Conservation (phyloP, 768 basidiomycete genomes). For the Naganishia randhawae region DNA sequence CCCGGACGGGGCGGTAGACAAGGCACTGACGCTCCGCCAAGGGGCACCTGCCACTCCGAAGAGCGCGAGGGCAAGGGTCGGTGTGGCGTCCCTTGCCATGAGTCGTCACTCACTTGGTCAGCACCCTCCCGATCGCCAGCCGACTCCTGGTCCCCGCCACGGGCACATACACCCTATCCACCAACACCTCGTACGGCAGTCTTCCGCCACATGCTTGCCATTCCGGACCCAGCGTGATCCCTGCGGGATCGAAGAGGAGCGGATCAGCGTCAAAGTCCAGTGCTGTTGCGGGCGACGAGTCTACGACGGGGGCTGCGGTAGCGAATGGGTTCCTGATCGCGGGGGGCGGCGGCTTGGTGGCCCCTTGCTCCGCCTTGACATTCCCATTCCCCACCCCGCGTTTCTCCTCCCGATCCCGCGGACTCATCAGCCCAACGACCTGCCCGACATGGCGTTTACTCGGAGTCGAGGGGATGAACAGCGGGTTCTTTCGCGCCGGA, state of each 20-base stretch:
- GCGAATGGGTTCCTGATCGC: neutral
- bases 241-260: slow-evolving; percentile 40
- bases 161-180: slow-evolving; percentile 46
- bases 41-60: too few relatives aligned
- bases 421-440: slow-evolving; percentile 4
- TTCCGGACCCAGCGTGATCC: slow-evolving; percentile 31
- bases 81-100: too few relatives aligned
- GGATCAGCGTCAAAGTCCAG: slow-evolving; percentile 46
- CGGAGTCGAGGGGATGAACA: slow-evolving; percentile 11
- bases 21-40: too few relatives aligned
- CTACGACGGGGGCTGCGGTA: neutral
- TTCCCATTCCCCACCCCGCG: neutral
- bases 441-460: neutral
- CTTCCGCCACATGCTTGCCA: slow-evolving; percentile 42
- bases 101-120: slow-evolving; percentile 50
- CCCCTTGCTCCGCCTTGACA: neutral
- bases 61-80: too few relatives aligned
- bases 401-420: neutral
- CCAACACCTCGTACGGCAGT: slow-evolving; percentile 47
- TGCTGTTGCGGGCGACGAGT: neutral
- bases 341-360: neutral
- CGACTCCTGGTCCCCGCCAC: slow-evolving; percentile 46
- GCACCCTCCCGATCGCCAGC: slow-evolving; percentile 43
- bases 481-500: neutral
- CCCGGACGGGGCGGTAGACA: too few relatives aligned